Evolutionary conservation across 768 basidiomycete species (phyloP).

Genomic region (Lepiota brunneoincarnata): DNA sequence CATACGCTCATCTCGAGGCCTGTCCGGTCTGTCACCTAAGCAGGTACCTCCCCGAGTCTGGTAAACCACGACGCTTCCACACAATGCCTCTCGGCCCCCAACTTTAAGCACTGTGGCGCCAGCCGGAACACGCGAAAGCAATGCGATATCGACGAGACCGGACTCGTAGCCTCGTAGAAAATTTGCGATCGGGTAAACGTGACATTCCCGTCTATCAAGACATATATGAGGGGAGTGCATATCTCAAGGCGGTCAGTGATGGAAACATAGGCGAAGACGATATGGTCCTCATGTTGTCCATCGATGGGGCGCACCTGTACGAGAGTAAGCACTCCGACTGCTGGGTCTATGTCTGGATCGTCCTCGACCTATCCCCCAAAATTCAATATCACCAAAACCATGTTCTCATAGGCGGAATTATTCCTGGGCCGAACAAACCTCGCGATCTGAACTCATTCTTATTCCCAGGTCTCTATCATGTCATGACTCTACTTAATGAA

Average conservation of each 20-base stretch:
- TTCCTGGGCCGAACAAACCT: conserved; percentile 28
- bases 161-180: no score
- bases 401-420: conserved; percentile 23
- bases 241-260: conserved; percentile 19
- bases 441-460: conserved; percentile 23
- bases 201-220: conserved; percentile 22
- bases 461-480: conserved; percentile 17
- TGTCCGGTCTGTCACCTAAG: conserved; percentile 24
- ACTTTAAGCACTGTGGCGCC: conserved; percentile 32
- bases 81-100: conserved; percentile 43
- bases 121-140: no score
- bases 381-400: conserved; percentile 21
- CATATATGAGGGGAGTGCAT: conserved; percentile 26
- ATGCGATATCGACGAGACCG: no score
- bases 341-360: conserved; percentile 42
- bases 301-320: conserved; percentile 44
- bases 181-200: no score
- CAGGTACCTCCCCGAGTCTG: conserved; percentile 21
- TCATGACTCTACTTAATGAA: no score
- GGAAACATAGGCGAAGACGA: conserved; percentile 27
- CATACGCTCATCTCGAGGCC: conserved; percentile 12
- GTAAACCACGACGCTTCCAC: conserved; percentile 23
- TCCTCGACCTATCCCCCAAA: conserved; percentile 26
- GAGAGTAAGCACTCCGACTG: conserved; percentile 37
- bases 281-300: conserved; percentile 30